phyloP scores from a whole-genome alignment of 2,329 filamentous ascomycete species.

The Epichloe festucae region DNA sequence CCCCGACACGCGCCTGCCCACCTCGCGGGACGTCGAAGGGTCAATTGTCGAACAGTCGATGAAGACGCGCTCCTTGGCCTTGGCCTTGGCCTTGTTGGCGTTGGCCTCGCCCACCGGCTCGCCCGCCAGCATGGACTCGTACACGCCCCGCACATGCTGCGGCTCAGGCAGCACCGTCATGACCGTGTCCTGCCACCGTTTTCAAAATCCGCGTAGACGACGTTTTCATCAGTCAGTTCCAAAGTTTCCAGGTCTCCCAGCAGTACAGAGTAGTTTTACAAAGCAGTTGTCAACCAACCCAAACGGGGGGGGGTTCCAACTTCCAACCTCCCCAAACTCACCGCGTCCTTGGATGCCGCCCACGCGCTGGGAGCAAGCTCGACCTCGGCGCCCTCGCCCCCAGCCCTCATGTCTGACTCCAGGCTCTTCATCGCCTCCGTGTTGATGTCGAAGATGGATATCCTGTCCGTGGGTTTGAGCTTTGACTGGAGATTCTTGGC shows the following conservation, averaged over 20 bases:
- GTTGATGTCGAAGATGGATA: slow-evolving; percentile 46
- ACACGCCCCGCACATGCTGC: slow-evolving; percentile 74
- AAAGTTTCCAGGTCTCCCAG: no score
- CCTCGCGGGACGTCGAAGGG: slow-evolving; percentile 65
- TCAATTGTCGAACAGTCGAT: slow-evolving; percentile 98
- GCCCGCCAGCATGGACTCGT: slow-evolving; percentile 57
- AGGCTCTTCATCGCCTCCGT: slow-evolving; percentile 32
- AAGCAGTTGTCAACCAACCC: no score
- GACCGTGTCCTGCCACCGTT: slow-evolving; percentile 55
- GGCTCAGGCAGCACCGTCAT: slow-evolving; percentile 86
- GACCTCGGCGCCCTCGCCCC: slow-evolving; percentile 31
- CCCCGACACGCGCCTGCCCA: slow-evolving; percentile 50
- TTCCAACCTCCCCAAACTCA: slow-evolving; percentile 20
- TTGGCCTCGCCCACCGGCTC: slow-evolving; percentile 14
- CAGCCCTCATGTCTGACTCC: slow-evolving; percentile 32
- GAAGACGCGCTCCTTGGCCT: slow-evolving; percentile 47
- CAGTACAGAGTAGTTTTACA: no score
- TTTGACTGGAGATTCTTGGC: slow-evolving; percentile 48
- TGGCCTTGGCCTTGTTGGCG: no score
- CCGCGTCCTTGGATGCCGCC: slow-evolving; percentile 39
- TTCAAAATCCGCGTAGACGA: background rate
- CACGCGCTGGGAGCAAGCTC: slow-evolving; percentile 31
- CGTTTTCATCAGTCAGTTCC: no score
- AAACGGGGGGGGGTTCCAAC: no score
- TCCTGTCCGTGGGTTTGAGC: slow-evolving; percentile 34